These are phyloP conservation scores for Dactylorhiza incarnata DNA, from an alignment of 106 monocot genomes.

Conservation along the genomic window DNA sequence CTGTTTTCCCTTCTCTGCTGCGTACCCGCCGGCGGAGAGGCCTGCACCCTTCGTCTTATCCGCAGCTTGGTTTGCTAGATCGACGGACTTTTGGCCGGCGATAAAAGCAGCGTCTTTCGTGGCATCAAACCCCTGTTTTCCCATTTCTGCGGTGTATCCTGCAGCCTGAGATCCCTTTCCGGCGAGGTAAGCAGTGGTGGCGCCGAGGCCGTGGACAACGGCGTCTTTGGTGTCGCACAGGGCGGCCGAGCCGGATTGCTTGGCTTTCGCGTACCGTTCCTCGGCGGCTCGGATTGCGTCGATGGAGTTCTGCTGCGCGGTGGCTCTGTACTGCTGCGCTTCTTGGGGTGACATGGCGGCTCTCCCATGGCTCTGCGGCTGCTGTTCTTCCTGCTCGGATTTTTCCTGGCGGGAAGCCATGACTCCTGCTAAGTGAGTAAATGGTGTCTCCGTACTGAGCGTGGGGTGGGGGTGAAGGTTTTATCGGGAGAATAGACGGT, in stretches of 20 bases:
- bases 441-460: too few species aligned
- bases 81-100: constrained; percentile 8
- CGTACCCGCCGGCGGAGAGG: too few species aligned
- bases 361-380: too few species aligned
- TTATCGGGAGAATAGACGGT: too few species aligned
- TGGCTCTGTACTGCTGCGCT: constrained; percentile 34
- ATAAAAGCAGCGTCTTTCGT: constrained; percentile 12
- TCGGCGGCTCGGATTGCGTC: constrained; percentile 54
- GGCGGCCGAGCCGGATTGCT: constrained; percentile 21
- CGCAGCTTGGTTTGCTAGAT: constrained; percentile 12
- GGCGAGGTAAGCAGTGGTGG: constrained; percentile 22
- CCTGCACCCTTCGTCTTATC: background rate
- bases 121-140: constrained; percentile 14
- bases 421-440: too few species aligned
- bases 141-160: constrained; percentile 10
- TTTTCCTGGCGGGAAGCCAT: too few species aligned
- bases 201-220: constrained; percentile 18
- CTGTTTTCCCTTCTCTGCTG: too few species aligned
- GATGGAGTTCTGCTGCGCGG: constrained; percentile 67
- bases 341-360: constrained; percentile 28
- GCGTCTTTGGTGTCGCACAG: constrained; percentile 39
- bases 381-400: too few species aligned
- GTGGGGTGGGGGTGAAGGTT: too few species aligned
- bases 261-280: constrained; percentile 59
- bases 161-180: constrained; percentile 14